Conservation (phyloP, 768 basidiomycete genomes). For the Pleurotus platypus region DNA sequence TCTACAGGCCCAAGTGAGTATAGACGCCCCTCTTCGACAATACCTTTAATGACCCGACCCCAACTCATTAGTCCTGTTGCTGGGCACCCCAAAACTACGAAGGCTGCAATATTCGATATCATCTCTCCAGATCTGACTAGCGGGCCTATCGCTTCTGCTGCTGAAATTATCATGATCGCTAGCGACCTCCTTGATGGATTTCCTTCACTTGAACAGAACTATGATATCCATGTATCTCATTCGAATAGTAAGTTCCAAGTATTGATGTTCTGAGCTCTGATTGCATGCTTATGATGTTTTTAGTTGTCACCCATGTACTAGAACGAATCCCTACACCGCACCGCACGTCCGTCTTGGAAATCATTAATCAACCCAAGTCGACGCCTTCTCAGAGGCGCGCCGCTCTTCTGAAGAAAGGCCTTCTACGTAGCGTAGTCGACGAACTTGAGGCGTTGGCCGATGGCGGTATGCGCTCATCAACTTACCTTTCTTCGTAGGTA, state of each 20-base stretch:
- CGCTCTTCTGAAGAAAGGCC: conserved; percentile 63
- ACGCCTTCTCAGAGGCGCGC: conserved; percentile 67
- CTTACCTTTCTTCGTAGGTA: neutral
- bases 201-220: conserved; percentile 62
- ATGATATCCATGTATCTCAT: conserved; percentile 79
- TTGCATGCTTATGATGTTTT: conserved; percentile 2
- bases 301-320: conserved; percentile 68
- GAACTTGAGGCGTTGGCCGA: conserved; percentile 72
- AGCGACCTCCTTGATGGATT: conserved; percentile 68
- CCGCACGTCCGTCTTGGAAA: conserved; percentile 56
- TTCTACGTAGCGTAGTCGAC: conserved; percentile 64
- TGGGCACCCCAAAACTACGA: conserved; percentile 70
- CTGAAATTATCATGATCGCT: conserved; percentile 69
- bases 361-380: conserved; percentile 64
- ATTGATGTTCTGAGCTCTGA: neutral
- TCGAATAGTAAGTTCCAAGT: conserved; percentile 53
- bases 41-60: conserved; percentile 6
- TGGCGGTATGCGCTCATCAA: conserved; percentile 36
- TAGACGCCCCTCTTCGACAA: neutral
- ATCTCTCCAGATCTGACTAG: conserved; percentile 67
- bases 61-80: conserved; percentile 44
- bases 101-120: conserved; percentile 81
- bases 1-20: conserved; percentile 63
- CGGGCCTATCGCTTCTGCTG: conserved; percentile 66
- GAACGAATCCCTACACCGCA: conserved; percentile 57